Conservation (phyloP, 2,329 filamentous ascomycete species). For the Fusarium fracticaudum region DNA sequence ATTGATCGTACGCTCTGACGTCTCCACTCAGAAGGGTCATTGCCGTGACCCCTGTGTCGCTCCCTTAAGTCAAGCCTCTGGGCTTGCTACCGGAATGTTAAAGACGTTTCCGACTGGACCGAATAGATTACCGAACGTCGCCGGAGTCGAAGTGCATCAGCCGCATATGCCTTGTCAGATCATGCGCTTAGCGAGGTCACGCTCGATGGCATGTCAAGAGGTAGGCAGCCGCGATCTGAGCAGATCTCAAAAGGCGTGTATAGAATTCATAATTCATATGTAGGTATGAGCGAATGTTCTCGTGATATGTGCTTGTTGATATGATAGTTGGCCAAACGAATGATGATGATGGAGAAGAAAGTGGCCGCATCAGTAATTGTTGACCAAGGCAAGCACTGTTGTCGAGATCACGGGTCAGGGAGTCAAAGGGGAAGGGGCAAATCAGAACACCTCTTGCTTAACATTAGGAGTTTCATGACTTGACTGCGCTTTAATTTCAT, state of each 20-base stretch:
- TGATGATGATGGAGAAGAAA: background rate
- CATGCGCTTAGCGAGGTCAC: constrained; percentile 70
- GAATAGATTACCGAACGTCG: constrained; percentile 45
- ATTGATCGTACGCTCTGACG: constrained; percentile 11
- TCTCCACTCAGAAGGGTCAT: constrained; percentile 20
- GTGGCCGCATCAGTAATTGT: too few relatives aligned
- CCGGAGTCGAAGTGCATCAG: constrained; percentile 67
- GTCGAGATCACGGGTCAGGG: background rate
- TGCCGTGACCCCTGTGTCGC: constrained; percentile 33
- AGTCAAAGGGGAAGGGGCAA: background rate
- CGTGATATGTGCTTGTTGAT: background rate
- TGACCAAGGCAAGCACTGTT: background rate
- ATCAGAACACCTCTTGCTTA: background rate
- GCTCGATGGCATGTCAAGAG: constrained; percentile 69
- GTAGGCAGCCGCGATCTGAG: constrained; percentile 70
- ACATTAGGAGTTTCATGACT: background rate
- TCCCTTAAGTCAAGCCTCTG: constrained; percentile 30
- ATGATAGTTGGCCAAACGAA: background rate
- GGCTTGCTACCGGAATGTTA: constrained; percentile 36
- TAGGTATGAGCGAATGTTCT: constrained; percentile 1
- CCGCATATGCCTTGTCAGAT: constrained; percentile 55
- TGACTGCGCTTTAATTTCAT: background rate
- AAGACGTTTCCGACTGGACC: constrained; percentile 32
- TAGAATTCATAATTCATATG: background rate
- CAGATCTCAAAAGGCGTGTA: constrained; percentile 63